These are phyloP conservation scores for Haplosporangium sp. DNA, from an alignment of 371 early-diverging fungal genomes.

Conservation along the genomic window DNA sequence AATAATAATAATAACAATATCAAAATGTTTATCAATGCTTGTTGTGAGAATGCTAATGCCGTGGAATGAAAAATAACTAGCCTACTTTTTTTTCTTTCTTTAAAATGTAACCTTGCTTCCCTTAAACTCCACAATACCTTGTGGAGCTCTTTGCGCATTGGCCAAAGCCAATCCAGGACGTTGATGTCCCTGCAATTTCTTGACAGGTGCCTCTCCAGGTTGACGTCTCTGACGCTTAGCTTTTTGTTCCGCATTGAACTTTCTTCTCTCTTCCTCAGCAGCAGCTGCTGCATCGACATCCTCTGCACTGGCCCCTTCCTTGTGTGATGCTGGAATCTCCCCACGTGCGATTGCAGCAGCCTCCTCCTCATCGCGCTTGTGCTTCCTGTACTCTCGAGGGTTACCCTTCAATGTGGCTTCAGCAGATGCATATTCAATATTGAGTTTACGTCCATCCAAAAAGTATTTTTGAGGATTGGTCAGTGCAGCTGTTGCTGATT, in stretches of 20 bases:
- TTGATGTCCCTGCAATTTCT: slow-evolving; percentile 58
- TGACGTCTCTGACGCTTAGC: slow-evolving; percentile 54
- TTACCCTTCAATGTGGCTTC: slow-evolving; percentile 68
- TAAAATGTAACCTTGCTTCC: slow-evolving; percentile 73
- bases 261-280: slow-evolving; percentile 51
- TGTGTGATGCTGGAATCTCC: slow-evolving; percentile 35
- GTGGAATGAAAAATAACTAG: too few species aligned
- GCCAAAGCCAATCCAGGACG: slow-evolving; percentile 64
- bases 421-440: slow-evolving; percentile 58
- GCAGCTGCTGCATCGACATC: slow-evolving; percentile 48
- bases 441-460: slow-evolving; percentile 48
- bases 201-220: slow-evolving; percentile 47
- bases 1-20: neutral
- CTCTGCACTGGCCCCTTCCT: slow-evolving; percentile 19
- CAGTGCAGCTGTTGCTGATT: slow-evolving; percentile 73
- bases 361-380: slow-evolving; percentile 54
- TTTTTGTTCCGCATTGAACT: slow-evolving; percentile 48
- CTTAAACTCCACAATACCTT: slow-evolving; percentile 71
- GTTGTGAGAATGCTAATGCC: neutral
- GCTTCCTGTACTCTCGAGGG: slow-evolving; percentile 65
- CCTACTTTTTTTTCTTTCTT: neutral
- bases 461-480: slow-evolving; percentile 59
- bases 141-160: slow-evolving; percentile 63
- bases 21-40: neutral
- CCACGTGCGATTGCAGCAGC: slow-evolving; percentile 40